Evolutionary conservation across 2,329 filamentous ascomycete species (phyloP).

Genomic region (Diaporthe nobilis): DNA sequence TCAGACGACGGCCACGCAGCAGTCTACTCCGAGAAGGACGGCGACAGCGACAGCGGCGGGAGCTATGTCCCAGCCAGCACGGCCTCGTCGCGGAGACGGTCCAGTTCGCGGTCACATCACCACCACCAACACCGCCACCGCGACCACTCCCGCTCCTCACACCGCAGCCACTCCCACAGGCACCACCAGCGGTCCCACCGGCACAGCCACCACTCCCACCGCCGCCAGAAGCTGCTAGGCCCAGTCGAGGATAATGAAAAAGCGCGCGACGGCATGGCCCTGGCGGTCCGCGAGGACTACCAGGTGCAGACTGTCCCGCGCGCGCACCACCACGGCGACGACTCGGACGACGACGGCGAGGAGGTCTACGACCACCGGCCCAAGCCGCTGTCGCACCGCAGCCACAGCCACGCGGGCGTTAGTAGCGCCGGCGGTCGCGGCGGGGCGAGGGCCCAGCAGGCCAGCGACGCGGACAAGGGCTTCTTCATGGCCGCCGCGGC

Average conservation of each 20-base stretch:
- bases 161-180: constrained; percentile 15
- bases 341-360: constrained; percentile 29
- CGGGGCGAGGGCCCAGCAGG: neutral
- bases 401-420: neutral
- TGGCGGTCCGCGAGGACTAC: constrained; percentile 23
- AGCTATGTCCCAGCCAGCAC: constrained; percentile 22
- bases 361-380: constrained; percentile 38
- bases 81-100: constrained; percentile 9
- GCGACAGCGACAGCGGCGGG: constrained; percentile 32
- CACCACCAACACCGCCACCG: neutral
- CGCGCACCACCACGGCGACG: neutral
- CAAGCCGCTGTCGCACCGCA: constrained; percentile 23
- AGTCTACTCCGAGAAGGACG: neutral
- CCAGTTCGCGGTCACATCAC: constrained; percentile 3
- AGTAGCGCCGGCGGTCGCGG: neutral
- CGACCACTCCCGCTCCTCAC: constrained; percentile 1
- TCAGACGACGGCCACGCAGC: neutral
- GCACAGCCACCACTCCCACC: constrained; percentile 23
- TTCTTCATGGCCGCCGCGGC: constrained; percentile 32
- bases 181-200: constrained; percentile 10
- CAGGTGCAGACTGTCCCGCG: constrained; percentile 32
- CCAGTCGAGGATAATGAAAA: constrained; percentile 24
- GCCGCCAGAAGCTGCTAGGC: constrained; percentile 17
- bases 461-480: constrained; percentile 25
- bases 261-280: neutral